A percentile compares a stretch with the other conserved stretches of the same genome.
phyloP scores from a whole-genome alignment of 2,329 filamentous ascomycete genomes.

The Pseudopyrenochaeta lycopersici region DNA sequence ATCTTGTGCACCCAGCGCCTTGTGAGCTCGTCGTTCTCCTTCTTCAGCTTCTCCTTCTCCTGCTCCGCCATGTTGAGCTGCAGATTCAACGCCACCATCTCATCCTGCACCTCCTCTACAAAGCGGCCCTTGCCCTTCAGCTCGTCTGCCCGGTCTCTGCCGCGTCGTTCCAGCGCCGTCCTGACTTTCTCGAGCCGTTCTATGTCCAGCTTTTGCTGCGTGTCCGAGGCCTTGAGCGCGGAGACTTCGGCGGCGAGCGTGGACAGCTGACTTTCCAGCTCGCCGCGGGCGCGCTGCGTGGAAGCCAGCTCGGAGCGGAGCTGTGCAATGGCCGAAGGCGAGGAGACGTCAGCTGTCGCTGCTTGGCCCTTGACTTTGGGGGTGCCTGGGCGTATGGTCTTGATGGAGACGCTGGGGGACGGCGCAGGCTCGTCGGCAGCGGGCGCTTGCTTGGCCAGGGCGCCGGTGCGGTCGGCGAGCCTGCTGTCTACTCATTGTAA shows the following conservation, averaged over 20 bases:
- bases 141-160: constrained; percentile 87
- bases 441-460: constrained; percentile 37
- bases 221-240: constrained; percentile 67
- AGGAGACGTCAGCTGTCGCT: constrained; percentile 17
- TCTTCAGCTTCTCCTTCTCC: constrained; percentile 73
- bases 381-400: constrained; percentile 29
- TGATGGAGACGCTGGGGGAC: constrained; percentile 28
- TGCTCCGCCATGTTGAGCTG: constrained; percentile 88
- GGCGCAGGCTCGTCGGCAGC: constrained; percentile 25
- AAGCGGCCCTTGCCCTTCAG: constrained; percentile 83
- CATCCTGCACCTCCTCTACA: constrained; percentile 89
- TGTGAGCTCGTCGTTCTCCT: constrained; percentile 88
- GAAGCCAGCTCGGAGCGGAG: constrained; percentile 73
- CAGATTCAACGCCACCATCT: constrained; percentile 86
- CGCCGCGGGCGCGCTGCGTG: constrained; percentile 76
- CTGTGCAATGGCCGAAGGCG: constrained; percentile 36
- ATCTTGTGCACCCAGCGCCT: constrained; percentile 91
- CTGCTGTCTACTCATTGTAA: constrained; percentile 50
- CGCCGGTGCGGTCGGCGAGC: constrained; percentile 56
- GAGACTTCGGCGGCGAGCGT: constrained; percentile 70
- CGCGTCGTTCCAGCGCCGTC: constrained; percentile 67
- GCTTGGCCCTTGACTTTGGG: constrained; percentile 29
- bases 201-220: constrained; percentile 69
- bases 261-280: constrained; percentile 71
- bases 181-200: constrained; percentile 70